A percentile compares a stretch with the other conserved stretches of the same genome.
These are phyloP conservation scores for Nadsonia fulvescens DNA, from an alignment of 805 yeast species.

Conservation along the genomic window DNA sequence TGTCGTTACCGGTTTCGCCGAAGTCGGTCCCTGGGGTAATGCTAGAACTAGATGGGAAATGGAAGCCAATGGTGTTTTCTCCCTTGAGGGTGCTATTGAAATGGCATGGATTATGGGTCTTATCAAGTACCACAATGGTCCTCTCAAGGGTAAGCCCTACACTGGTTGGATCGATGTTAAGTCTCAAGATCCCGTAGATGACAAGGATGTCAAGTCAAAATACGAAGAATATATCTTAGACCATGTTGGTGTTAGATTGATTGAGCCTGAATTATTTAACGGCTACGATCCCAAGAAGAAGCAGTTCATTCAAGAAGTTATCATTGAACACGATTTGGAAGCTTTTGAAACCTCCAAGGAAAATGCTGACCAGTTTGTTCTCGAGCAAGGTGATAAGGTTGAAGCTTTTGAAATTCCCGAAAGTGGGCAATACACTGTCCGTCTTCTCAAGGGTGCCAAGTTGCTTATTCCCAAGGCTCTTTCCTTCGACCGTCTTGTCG, in stretches of 20 bases:
- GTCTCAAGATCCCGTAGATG: constrained; percentile 84
- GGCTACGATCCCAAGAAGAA: constrained; percentile 94
- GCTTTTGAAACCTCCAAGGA: constrained; percentile 90
- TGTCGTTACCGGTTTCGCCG: constrained; percentile 95
- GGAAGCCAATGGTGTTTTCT: constrained; percentile 90
- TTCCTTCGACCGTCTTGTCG: constrained; percentile 37
- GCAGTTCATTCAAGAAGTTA: constrained; percentile 85
- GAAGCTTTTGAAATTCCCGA: constrained; percentile 80
- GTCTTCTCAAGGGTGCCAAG: constrained; percentile 81
- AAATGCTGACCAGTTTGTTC: constrained; percentile 86
- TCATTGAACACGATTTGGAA: constrained; percentile 90
- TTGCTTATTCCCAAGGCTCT: constrained; percentile 81
- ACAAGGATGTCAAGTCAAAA: constrained; percentile 78
- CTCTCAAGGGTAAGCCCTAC: constrained; percentile 67
- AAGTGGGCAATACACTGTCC: constrained; percentile 82
- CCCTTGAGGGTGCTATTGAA: constrained; percentile 93
- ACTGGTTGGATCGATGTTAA: constrained; percentile 97
- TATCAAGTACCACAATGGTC: constrained; percentile 88
- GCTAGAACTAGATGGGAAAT: constrained; percentile 99
- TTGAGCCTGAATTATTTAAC: constrained; percentile 85
- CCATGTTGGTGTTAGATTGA: constrained; percentile 91
- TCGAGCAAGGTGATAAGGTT: constrained; percentile 84
- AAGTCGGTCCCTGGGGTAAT: constrained; percentile 99
- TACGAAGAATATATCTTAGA: constrained; percentile 79
- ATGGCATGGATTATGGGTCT: constrained; percentile 99